Base-by-base conservation (phyloP, 441 rosid genomes). In the Adansonia rubrostipa region DNA sequence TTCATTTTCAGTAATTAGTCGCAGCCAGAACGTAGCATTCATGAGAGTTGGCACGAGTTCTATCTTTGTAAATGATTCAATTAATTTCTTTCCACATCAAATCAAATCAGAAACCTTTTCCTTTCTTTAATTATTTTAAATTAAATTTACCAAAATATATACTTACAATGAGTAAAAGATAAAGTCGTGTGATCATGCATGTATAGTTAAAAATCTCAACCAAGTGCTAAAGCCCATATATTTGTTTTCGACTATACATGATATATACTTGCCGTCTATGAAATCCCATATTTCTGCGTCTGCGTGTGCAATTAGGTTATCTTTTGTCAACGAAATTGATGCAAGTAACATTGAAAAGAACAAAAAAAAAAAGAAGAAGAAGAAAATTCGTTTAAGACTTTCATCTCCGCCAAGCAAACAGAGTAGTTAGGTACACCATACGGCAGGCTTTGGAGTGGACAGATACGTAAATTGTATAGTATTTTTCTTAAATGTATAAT, bases 321-420 rank as follows among this genome's bases (percentile, higher is more conserved):
- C 40, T 69, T n/a, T n/a, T 62, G 33, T 70, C 56, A 60, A 75
- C 56, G 40, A 17, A 42, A 71, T 9, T 3, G 56, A 36, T 47
- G 19, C 15, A 36, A 68, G 17, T 24, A 57, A 68, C 9, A 24
- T 6, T 9, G 51, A 9, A 10, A 36, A 36, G 33, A n/a, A n/a
- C n/a, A n/a, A n/a, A 28, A 28, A 28, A 28, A 22, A 54, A 51
- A 42, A 65, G 0, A 8, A 36, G 6, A 7, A 9, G 36, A 28
- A 1, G n/a, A 60, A 6, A 45, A 77, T n/a, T 66, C 36, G 45
- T 40, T 44, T 15, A 73, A 10, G 73, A 54, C 15, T 73, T 42
- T 73, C 81, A 6, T 20, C 50, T 45, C 74, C 17, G 77, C 77
- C 81, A 79, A 79, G 57, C 74, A 73, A 11, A 28, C 24, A 58